Evolutionary conservation across 1,284 basidiomycete species (phyloP), one percentile per base, ranked within the genome.

Genomic region (Limonomyces culmigenus): DNA sequence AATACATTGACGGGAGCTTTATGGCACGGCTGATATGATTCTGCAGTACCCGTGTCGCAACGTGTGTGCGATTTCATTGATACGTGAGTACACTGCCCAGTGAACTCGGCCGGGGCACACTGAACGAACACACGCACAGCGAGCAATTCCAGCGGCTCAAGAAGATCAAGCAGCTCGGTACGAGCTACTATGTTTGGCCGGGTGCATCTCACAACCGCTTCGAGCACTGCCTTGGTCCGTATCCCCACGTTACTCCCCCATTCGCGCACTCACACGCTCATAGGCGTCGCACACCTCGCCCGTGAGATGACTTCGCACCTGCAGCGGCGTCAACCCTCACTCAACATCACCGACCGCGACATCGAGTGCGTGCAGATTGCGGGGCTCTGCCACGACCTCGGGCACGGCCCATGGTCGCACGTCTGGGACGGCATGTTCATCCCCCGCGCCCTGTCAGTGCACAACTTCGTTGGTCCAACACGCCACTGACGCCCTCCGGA

Each of bases 191-290:
- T 43, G 76, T 85, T 18, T 86, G 77, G 67, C 72, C 74, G 0
- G 65, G 75, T 3, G 81, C 76, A 0, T 65, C 74, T 0, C 83
- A 86, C 47, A 84, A 73, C 42, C 66, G 81, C 0, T 85, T 86
- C 42, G 81, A 86, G 46, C 83, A 86, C 47, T 74, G 67, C 42
- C 56, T 86, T 14, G 81, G 80, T 78, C 19, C 3, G 23, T 6
- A 16, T 17, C n/a, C n/a, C n/a, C n/a, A n/a, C n/a, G n/a, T n/a
- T n/a, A 17, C 29, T 19, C 23, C 27, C 6, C 11, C 36, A 35
- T 31, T 32, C 15, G n/a, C 31, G 3, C 10, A 21, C 16, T 32
- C 32, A 34, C n/a, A 10, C 30, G 4, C 34, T 15, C 19, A 1
- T 41, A 80, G 79, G 80, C 21, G 77, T 84, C 17, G 76, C 71